Evolutionary conservation across 2,329 filamentous ascomycete species (phyloP).

Genomic region (Aspergillus unguis): DNA sequence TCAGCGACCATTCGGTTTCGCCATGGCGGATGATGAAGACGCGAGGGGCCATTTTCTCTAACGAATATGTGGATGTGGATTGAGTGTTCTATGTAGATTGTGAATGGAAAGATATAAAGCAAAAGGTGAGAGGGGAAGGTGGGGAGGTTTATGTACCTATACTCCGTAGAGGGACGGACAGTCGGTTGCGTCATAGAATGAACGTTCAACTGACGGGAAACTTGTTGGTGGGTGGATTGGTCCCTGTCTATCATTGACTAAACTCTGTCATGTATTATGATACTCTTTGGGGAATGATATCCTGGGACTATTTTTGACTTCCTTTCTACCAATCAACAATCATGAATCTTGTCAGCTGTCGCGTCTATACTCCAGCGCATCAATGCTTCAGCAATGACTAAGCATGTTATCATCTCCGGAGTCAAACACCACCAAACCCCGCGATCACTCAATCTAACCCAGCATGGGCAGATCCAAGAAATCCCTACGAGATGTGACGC

Average conservation of each 20-base stretch:
- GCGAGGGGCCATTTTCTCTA: slow-evolving; percentile 55
- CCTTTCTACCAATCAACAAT: no score
- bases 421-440: neutral
- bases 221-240: neutral
- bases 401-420: neutral
- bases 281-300: no score
- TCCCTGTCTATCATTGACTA: no score
- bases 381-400: neutral
- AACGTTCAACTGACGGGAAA: neutral
- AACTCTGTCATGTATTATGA: no score
- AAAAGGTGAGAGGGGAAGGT: neutral
- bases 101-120: neutral
- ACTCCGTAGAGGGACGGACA: neutral
- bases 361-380: neutral
- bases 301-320: no score
- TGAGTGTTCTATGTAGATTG: neutral
- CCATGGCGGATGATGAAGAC: slow-evolving; percentile 85
- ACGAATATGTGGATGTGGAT: neutral
- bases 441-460: neutral
- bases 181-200: slow-evolving; percentile 9
- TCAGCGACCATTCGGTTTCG: slow-evolving; percentile 92
- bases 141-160: neutral
- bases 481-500: slow-evolving; percentile 20
- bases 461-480: slow-evolving; percentile 22
- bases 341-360: neutral